Evolutionary conservation across 345 rosid genomes (phyloP).

Genomic region (Gynandropsis gynandra): DNA sequence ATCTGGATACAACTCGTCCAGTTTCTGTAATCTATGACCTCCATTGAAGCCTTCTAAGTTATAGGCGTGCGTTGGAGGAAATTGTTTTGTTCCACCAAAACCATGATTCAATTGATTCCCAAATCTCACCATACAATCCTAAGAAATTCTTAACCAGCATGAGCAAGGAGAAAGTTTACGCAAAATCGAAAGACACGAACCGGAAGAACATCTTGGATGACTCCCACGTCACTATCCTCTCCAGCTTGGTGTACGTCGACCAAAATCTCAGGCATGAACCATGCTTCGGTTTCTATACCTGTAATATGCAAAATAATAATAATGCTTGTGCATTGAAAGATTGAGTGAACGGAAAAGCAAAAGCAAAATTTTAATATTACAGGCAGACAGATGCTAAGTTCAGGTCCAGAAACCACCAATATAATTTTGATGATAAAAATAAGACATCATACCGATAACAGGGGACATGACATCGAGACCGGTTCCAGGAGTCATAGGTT

Average conservation of each 20-base stretch:
- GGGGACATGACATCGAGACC: slow-evolving; percentile 93
- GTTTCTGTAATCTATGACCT: too few species aligned
- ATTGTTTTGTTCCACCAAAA: too few species aligned
- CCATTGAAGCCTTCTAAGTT: too few species aligned
- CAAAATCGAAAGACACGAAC: slow-evolving; percentile 55
- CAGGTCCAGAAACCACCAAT: neutral
- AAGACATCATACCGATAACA: slow-evolving; percentile 46
- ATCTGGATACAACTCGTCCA: too few species aligned
- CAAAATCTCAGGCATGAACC: slow-evolving; percentile 85
- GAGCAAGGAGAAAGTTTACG: too few species aligned
- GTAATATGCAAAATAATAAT: slow-evolving; percentile 16
- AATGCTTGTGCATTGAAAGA: neutral
- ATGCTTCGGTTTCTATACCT: slow-evolving; percentile 78
- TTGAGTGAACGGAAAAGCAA: neutral
- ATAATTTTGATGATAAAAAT: neutral
- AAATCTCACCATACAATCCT: too few species aligned
- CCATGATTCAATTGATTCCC: too few species aligned
- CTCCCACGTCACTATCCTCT: slow-evolving; percentile 51
- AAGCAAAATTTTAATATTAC: too few species aligned
- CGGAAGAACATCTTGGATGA: slow-evolving; percentile 63
- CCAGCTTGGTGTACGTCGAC: slow-evolving; percentile 62
- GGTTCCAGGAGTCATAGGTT: slow-evolving; percentile 90
- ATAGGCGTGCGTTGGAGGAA: too few species aligned
- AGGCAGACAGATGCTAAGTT: neutral
- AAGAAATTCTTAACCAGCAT: too few species aligned